Conservation (phyloP, 306 rosid genomes). For the Medicago ruthenica region DNA sequence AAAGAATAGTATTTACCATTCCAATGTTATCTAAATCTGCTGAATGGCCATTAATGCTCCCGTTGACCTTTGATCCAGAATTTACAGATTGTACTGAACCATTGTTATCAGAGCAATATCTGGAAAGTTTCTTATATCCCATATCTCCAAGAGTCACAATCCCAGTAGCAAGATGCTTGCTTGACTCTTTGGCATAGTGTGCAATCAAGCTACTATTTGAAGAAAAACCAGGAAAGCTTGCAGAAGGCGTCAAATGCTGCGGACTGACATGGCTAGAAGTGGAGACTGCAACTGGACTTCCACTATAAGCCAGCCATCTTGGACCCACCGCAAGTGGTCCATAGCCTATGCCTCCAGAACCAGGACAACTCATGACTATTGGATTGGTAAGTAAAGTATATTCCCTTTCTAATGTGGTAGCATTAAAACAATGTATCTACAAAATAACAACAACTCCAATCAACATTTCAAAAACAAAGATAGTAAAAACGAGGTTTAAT, state of each 20-base stretch:
- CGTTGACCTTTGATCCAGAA: constrained; percentile 63
- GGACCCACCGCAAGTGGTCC: constrained; percentile 98
- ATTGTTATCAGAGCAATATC: constrained; percentile 77
- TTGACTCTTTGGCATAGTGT: constrained; percentile 94
- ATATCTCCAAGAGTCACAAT: constrained; percentile 89
- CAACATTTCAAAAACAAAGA: constrained; percentile 31
- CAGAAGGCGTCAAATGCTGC: constrained; percentile 75
- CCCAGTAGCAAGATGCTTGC: constrained; percentile 95
- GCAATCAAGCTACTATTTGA: constrained; percentile 91
- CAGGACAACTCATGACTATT: constrained; percentile 60
- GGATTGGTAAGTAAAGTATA: constrained; percentile 88
- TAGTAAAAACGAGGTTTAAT: constrained; percentile 5
- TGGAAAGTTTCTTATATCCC: constrained; percentile 90
- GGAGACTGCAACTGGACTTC: constrained; percentile 63
- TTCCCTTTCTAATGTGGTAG: constrained; percentile 77
- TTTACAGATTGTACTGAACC: constrained; percentile 59
- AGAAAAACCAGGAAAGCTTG: constrained; percentile 72
- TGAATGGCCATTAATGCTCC: constrained; percentile 63
- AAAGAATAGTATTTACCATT: constrained; percentile 67
- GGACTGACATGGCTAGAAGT: constrained; percentile 74
- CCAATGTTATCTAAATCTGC: constrained; percentile 74
- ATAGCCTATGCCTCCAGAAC: constrained; percentile 78
- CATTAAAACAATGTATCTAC: constrained; percentile 92
- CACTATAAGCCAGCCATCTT: constrained; percentile 98
- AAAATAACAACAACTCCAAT: constrained; percentile 39